phyloP scores from a whole-genome alignment of 2,329 filamentous ascomycete genomes.

The Venturia aucupariae region DNA sequence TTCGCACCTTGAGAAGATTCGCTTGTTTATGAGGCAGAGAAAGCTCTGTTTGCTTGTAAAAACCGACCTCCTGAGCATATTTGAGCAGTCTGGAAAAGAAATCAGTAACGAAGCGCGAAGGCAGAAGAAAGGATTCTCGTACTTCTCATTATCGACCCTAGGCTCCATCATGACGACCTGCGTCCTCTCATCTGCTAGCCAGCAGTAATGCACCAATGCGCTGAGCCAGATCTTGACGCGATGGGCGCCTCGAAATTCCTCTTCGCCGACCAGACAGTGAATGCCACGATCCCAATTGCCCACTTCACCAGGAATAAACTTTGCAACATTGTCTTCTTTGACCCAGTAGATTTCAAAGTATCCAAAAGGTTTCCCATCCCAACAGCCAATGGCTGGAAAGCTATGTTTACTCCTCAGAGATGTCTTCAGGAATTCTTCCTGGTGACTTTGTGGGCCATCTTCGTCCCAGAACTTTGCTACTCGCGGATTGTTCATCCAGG shows the following conservation, averaged over 20 bases:
- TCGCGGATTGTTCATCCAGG: conserved; percentile 81
- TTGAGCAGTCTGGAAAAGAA: conserved; percentile 48
- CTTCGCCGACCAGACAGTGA: conserved; percentile 82
- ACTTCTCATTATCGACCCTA: conserved; percentile 84
- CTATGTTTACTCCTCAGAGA: conserved; percentile 62
- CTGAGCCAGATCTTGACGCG: conserved; percentile 73
- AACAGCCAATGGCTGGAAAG: conserved; percentile 86
- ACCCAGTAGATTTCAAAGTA: conserved; percentile 99
- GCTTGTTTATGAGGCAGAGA: conserved; percentile 88
- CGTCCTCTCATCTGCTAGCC: conserved; percentile 68
- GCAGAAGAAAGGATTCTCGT: conserved; percentile 28
- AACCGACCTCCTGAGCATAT: conserved; percentile 66
- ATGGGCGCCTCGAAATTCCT: conserved; percentile 77
- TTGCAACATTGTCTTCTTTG: conserved; percentile 74
- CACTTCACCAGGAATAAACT: conserved; percentile 53
- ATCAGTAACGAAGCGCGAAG: background rate
- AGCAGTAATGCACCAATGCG: conserved; percentile 79
- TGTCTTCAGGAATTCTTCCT: conserved; percentile 58
- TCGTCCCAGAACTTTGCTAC: conserved; percentile 79
- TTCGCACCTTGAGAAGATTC: conserved; percentile 69
- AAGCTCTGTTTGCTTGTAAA: conserved; percentile 78
- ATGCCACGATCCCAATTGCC: conserved; percentile 81
- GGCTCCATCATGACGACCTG: conserved; percentile 80
- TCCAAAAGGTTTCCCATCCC: conserved; percentile 90
- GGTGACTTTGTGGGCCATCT: conserved; percentile 45